These are phyloP conservation scores for Eucalyptus urophylla DNA, from an alignment of 345 rosid species.

Conservation along the genomic window DNA sequence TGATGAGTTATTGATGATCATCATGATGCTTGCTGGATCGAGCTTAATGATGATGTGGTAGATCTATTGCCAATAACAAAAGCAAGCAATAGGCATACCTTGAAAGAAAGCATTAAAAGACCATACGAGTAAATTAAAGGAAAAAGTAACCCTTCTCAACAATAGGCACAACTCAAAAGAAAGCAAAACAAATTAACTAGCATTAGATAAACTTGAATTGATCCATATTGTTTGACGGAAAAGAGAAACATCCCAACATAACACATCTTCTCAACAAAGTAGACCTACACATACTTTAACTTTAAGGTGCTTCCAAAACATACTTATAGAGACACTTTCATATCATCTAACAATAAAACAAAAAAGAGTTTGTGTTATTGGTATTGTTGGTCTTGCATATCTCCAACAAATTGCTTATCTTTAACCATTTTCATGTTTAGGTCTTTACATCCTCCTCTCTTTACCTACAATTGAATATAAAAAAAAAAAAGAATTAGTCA, in stretches of 20 bases:
- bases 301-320: neutral
- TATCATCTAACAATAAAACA: neutral
- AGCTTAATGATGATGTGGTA: neutral
- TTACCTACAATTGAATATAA: neutral
- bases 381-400: neutral
- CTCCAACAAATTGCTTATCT: neutral
- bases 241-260: neutral
- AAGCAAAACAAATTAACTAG: too few species aligned
- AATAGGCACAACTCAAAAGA: neutral
- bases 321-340: neutral
- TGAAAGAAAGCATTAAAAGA: neutral
- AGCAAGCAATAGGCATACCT: neutral
- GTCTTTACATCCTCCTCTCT: neutral
- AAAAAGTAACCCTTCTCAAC: neutral
- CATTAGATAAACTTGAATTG: neutral
- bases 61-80: neutral
- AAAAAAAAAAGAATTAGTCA: neutral
- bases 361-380: neutral
- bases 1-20: neutral
- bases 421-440: neutral
- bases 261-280: too few species aligned
- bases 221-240: neutral
- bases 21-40: accelerated
- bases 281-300: neutral
- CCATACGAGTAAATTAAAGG: neutral